Base-by-base conservation (phyloP, 2,329 filamentous ascomycete species). In the Cercospora nicotianae region DNA sequence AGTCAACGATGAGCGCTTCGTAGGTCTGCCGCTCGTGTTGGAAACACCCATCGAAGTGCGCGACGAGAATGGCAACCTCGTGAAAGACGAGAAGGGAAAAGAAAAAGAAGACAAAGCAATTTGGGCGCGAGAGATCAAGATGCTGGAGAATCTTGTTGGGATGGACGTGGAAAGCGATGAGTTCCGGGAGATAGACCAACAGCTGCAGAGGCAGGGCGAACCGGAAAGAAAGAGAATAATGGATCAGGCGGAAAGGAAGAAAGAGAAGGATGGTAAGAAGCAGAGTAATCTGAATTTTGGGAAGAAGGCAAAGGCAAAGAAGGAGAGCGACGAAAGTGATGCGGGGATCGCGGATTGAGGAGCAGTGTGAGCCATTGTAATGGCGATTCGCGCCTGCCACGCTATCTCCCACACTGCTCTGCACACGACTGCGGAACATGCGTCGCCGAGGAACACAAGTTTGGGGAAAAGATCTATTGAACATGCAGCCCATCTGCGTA, bases 71-170 rank as follows among this genome's bases (percentile, higher is more conserved):
- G 90, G 90, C 53, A 90, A 90, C 26, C 55, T 72, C 78, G 70
- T 77, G 53, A 77, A 78, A 66, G 77, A 79, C 64, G 78, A 77
- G 28, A 80, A 80, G 65, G 78, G 76, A 2, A 84, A 84, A 75
- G 84, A 85, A 30, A 79, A 89, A 42, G 91, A 96, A 76, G 93
- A 97, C 79, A 92, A 90, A 79, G 83, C 87, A 63, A 86, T 97
- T 16, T 98, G 94, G 94, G 93, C 94, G 0, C 86, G 89, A 57
- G 95, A 99, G 82, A 98, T 99, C 80, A 97, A 97, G 82, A 83
- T 98, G 71, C 85, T 99, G 5, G 95, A 99, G 81, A 89, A 89
- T 57, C 83, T 99, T 61, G 90, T 97, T 48, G 94, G 90, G 7
- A 92, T 94, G 87, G 91, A 97, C 77, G 78, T 87, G 0, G 90